These are phyloP conservation scores for Pseudogymnoascus sp. DNA, from an alignment of 2,329 filamentous ascomycete species.

Conservation along the genomic window DNA sequence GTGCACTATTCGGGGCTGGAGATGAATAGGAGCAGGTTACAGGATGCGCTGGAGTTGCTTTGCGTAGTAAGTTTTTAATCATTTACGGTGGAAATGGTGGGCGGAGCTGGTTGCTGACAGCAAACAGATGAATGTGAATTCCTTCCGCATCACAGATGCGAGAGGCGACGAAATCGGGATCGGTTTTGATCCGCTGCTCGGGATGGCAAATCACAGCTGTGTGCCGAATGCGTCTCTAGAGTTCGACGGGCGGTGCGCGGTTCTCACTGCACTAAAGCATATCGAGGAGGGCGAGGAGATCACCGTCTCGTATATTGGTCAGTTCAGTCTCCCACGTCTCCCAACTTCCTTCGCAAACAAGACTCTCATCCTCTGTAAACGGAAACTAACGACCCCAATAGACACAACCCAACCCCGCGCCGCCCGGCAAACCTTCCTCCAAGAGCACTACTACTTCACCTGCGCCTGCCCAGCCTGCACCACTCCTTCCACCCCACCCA, in stretches of 20 bases:
- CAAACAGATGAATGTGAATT: slow-evolving; percentile 10
- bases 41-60: not conserved
- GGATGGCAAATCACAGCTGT: slow-evolving; percentile 10
- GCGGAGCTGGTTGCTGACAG: not conserved
- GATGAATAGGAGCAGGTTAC: not conserved
- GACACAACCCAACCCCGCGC: slow-evolving; percentile 28
- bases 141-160: slow-evolving; percentile 5
- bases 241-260: not conserved
- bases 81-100: too few species aligned
- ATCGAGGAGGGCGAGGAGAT: slow-evolving; percentile 7
- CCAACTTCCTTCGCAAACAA: not conserved
- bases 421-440: slow-evolving; percentile 26
- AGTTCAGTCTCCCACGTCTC: not conserved
- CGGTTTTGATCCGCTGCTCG: slow-evolving; percentile 11
- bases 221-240: slow-evolving; percentile 9
- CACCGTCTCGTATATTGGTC: slow-evolving; percentile 8
- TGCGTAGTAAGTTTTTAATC: not conserved
- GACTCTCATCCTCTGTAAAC: not conserved
- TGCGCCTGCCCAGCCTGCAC: slow-evolving; percentile 32
- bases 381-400: slow-evolving; percentile 19
- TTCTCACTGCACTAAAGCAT: not conserved
- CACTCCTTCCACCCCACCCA: not conserved
- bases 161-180: not conserved
- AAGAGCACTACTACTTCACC: slow-evolving; percentile 32
- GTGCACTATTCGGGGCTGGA: not conserved